Evolutionary conservation across 768 basidiomycete genomes (phyloP).

Genomic region (Auricularia cornea): DNA sequence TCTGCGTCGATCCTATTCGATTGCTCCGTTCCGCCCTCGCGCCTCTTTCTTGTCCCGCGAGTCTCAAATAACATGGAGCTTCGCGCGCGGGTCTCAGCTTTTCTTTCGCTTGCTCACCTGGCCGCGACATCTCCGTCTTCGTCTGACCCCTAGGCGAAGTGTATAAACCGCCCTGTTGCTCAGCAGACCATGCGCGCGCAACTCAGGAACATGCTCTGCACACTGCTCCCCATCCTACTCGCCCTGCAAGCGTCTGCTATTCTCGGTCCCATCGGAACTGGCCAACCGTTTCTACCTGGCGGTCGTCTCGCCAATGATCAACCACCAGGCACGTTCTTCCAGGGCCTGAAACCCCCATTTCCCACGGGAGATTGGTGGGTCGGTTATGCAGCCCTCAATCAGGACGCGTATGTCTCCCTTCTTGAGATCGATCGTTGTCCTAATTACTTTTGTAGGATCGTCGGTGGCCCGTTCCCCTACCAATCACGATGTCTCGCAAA

Average conservation of each 20-base stretch:
- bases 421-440: neutral
- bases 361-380: constrained; percentile 32
- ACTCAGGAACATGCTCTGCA: too few species aligned
- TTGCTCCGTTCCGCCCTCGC: too few species aligned
- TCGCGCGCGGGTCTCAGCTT: too few species aligned
- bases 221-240: too few species aligned
- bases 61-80: too few species aligned
- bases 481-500: constrained; percentile 20
- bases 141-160: too few species aligned
- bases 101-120: too few species aligned
- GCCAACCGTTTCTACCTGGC: constrained; percentile 19
- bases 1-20: too few species aligned
- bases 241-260: neutral
- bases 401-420: constrained; percentile 15
- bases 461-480: constrained; percentile 27
- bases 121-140: too few species aligned
- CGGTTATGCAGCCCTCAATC: constrained; percentile 22
- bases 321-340: constrained; percentile 28
- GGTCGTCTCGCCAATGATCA: constrained; percentile 18
- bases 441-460: constrained; percentile 14
- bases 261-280: constrained; percentile 22
- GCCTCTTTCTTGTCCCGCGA: too few species aligned
- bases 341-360: constrained; percentile 24
- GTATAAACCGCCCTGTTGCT: too few species aligned
- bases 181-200: too few species aligned